phyloP scores from a whole-genome alignment of 1,139 yeast species.

The Yamadazyma atlantica region DNA sequence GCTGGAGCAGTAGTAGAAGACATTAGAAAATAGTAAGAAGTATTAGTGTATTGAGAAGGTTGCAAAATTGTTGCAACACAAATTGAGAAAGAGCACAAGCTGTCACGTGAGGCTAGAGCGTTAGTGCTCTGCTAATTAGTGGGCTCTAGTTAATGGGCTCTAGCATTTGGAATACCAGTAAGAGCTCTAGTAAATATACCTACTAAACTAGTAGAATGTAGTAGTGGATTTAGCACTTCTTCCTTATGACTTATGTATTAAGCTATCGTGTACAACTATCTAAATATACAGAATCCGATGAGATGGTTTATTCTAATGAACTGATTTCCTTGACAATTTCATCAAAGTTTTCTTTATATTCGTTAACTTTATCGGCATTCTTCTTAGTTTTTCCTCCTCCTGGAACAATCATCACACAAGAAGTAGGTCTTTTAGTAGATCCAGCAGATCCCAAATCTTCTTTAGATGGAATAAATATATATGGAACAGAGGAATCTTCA shows the following conservation, averaged over 20 bases:
- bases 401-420: conserved; percentile 96
- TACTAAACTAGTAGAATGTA: too few relatives aligned
- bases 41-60: background rate
- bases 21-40: background rate
- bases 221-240: background rate
- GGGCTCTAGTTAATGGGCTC: too few relatives aligned
- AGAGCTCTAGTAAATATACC: too few relatives aligned
- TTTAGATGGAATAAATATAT: conserved; percentile 90
- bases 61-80: background rate
- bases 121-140: too few relatives aligned
- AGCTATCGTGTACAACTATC: conserved; percentile 1
- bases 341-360: conserved; percentile 89
- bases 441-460: conserved; percentile 99
- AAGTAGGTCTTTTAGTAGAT: conserved; percentile 98
- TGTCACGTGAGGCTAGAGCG: too few relatives aligned
- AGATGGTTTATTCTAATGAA: conserved; percentile 22
- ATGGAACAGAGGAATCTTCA: conserved; percentile 91
- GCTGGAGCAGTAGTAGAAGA: conserved; percentile 1
- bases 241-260: background rate
- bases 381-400: conserved; percentile 89
- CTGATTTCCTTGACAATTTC: conserved; percentile 91
- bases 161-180: too few relatives aligned
- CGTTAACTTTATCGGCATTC: conserved; percentile 77
- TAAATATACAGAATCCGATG: background rate
- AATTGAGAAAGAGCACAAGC: too few relatives aligned